These are phyloP conservation scores for Cryptococcus neoformans DNA, from an alignment of 1,284 basidiomycete genomes.

Conservation along the genomic window DNA sequence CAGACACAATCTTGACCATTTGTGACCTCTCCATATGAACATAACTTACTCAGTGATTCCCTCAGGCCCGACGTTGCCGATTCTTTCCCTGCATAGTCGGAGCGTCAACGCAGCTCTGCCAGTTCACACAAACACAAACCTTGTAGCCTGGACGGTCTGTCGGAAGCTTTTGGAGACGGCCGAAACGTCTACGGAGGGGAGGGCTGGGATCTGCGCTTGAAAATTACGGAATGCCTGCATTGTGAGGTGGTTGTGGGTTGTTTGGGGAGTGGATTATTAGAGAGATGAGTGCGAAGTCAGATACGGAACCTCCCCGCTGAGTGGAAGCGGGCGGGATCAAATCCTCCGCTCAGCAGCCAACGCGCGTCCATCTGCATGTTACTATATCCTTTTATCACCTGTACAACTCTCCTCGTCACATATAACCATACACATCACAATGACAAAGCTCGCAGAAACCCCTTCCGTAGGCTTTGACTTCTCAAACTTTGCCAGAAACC, in stretches of 20 bases:
- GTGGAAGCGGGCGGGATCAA: not conserved
- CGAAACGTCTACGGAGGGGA: slow-evolving; percentile 46
- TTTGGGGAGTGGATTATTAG: not conserved
- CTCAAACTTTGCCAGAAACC: slow-evolving; percentile 69
- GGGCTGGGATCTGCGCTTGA: slow-evolving; percentile 35
- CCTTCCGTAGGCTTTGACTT: slow-evolving; percentile 64
- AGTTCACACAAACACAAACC: slow-evolving; percentile 32
- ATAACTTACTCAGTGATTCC: slow-evolving; percentile 36
- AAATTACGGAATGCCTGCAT: slow-evolving; percentile 49
- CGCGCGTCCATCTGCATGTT: slow-evolving; percentile 3
- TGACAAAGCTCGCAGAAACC: slow-evolving; percentile 22
- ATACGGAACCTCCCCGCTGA: not conserved
- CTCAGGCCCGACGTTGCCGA: slow-evolving; percentile 82
- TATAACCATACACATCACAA: slow-evolving; percentile 20
- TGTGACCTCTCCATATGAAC: not conserved
- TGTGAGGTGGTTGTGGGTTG: slow-evolving; percentile 1
- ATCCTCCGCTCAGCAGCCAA: not conserved
- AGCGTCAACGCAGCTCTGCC: not conserved
- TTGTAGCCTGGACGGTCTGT: slow-evolving; percentile 83
- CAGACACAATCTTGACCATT: not conserved
- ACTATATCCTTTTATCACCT: not conserved
- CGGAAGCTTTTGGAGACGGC: slow-evolving; percentile 73
- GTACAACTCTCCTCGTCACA: not conserved
- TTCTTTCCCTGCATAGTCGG: slow-evolving; percentile 59
- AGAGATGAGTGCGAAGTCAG: not conserved